phyloP scores from a whole-genome alignment of 1,139 yeast genomes.

The Yamadazyma blattariae region DNA sequence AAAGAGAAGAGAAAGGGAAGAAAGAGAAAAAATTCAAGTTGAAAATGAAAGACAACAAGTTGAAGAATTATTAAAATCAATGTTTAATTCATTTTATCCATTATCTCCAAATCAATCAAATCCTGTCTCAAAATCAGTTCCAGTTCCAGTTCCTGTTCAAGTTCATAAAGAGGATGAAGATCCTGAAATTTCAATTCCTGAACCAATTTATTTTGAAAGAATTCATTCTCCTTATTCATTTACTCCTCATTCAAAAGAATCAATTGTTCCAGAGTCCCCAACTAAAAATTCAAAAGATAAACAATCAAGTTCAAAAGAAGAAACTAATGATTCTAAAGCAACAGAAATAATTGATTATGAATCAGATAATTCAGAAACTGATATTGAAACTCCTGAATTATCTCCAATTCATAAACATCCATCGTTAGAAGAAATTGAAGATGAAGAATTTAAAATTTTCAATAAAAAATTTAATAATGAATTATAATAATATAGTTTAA shows the following conservation, averaged over 20 bases:
- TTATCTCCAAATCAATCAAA: conserved; percentile 4
- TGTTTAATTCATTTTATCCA: conserved; percentile 7
- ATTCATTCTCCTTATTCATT: conserved; percentile 3
- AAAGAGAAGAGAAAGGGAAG: conserved; percentile 2
- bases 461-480: conserved; percentile 33
- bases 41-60: conserved; percentile 11
- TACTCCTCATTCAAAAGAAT: not conserved
- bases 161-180: not conserved
- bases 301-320: conserved; percentile 5
- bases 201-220: not conserved
- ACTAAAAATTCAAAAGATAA: not conserved
- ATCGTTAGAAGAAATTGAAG: conserved; percentile 42
- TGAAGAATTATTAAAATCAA: conserved; percentile 13
- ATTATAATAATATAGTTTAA: too few relatives aligned
- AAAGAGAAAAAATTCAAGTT: conserved; percentile 4
- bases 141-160: not conserved
- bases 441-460: conserved; percentile 42
- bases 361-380: conserved; percentile 10
- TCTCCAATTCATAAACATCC: conserved; percentile 22
- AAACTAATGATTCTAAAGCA: conserved; percentile 5
- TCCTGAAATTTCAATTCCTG: not conserved
- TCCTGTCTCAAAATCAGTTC: conserved; percentile 5
- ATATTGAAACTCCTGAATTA: conserved; percentile 4
- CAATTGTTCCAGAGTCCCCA: not conserved
- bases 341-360: conserved; percentile 12